phyloP scores from a whole-genome alignment of 176 grass and related monocot genomes.

The Olyra latifolia region DNA sequence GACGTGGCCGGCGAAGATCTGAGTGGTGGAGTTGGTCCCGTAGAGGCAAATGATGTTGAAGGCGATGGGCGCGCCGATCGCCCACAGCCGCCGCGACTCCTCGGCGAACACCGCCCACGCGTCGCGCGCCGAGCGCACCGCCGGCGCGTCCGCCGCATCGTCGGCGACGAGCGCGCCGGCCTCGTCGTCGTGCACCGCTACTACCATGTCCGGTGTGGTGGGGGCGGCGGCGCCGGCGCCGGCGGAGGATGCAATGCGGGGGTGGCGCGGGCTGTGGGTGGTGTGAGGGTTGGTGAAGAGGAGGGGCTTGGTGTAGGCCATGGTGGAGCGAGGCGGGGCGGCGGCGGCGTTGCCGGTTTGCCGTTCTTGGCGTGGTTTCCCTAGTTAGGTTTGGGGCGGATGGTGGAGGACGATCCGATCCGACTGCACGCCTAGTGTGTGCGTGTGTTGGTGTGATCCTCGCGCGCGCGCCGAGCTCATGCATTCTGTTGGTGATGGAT shows the following conservation, averaged over 20 bases:
- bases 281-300: neutral
- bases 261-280: conserved; percentile 28
- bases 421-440: too few species aligned
- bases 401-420: neutral
- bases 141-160: conserved; percentile 31
- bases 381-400: neutral
- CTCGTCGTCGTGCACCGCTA: conserved; percentile 31
- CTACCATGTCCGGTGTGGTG: conserved; percentile 17
- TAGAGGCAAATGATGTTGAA: conserved; percentile 79
- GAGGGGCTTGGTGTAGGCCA: conserved; percentile 37
- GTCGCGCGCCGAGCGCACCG: conserved; percentile 26
- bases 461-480: too few species aligned
- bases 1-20: conserved; percentile 78
- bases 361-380: neutral
- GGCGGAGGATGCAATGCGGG: neutral
- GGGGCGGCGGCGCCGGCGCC: neutral
- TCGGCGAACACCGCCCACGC: conserved; percentile 47
- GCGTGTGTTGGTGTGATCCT: too few species aligned
- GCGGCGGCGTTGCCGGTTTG: neutral
- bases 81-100: conserved; percentile 57
- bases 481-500: too few species aligned
- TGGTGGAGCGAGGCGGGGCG: conserved; percentile 10
- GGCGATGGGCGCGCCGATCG: conserved; percentile 72
- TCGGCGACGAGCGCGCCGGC: conserved; percentile 20
- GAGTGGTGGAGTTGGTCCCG: conserved; percentile 69